A percentile compares a stretch with the other conserved stretches of the same genome.
Conservation (phyloP, 169 alveolate genomes). For the Cryptosporidium viatorum region DNA sequence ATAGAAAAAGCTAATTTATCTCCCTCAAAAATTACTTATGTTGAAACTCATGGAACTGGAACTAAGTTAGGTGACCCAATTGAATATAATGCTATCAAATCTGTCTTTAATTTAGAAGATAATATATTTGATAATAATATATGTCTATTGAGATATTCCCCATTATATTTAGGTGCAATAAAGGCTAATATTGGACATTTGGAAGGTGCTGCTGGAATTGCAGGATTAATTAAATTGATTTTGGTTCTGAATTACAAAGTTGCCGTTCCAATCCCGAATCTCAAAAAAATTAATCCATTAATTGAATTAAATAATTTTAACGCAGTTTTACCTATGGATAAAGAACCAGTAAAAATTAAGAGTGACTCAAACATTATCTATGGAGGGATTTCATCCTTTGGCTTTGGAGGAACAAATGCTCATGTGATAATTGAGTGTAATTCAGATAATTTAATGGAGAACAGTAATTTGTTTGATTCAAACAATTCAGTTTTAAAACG, state of each 20-base stretch:
- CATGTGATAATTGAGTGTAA: slow-evolving; percentile 65
- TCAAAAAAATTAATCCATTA: slow-evolving; percentile 33
- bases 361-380: slow-evolving; percentile 18
- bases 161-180: slow-evolving; percentile 70
- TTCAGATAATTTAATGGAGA: neutral
- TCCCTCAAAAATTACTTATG: slow-evolving; percentile 34
- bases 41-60: slow-evolving; percentile 72
- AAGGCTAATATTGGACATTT: slow-evolving; percentile 77
- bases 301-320: slow-evolving; percentile 33
- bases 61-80: slow-evolving; percentile 72
- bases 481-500: neutral
- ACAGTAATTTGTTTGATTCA: neutral
- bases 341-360: neutral
- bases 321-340: slow-evolving; percentile 25
- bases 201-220: slow-evolving; percentile 79
- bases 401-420: slow-evolving; percentile 75
- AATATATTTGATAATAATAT: neutral
- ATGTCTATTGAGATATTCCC: slow-evolving; percentile 12
- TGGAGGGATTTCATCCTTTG: slow-evolving; percentile 71
- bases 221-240: slow-evolving; percentile 62
- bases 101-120: slow-evolving; percentile 38
- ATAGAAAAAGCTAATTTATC: slow-evolving; percentile 27
- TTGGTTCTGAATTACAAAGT: slow-evolving; percentile 34
- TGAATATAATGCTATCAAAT: slow-evolving; percentile 66
- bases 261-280: slow-evolving; percentile 68